These are phyloP conservation scores for Dothideomycetidae sp. DNA, from an alignment of 2,329 filamentous ascomycete species.

Conservation along the genomic window DNA sequence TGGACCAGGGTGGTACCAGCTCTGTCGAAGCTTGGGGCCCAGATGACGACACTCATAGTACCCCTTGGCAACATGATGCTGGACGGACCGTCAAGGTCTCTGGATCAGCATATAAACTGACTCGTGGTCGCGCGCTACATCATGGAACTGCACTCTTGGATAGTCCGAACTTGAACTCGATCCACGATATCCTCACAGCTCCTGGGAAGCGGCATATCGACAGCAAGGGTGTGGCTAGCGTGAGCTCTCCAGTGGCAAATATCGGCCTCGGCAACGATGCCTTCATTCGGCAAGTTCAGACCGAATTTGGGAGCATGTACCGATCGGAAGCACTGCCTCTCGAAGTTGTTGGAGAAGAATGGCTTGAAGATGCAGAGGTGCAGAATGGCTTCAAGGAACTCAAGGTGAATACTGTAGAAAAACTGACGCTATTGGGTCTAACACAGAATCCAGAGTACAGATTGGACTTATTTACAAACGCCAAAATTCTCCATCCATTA, in stretches of 20 bases:
- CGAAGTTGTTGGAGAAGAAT: conserved; percentile 36
- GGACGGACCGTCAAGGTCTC: conserved; percentile 56
- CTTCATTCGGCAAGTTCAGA: conserved; percentile 34
- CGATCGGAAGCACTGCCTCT: conserved; percentile 18
- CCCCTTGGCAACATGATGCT: conserved; percentile 27
- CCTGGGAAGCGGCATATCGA: conserved; percentile 63
- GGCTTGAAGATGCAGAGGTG: conserved; percentile 40
- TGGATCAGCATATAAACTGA: conserved; percentile 90
- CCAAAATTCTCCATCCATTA: conserved; percentile 57
- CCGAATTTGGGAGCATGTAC: conserved; percentile 55
- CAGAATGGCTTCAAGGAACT: conserved; percentile 49
- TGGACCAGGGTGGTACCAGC: conserved; percentile 36
- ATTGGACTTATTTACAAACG: conserved; percentile 77
- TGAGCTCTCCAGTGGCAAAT: conserved; percentile 72
- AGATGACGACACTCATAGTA: conserved; percentile 29
- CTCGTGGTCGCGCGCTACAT: conserved; percentile 64
- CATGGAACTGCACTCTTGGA: conserved; percentile 80
- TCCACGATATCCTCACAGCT: conserved; percentile 60
- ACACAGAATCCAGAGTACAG: conserved; percentile 34
- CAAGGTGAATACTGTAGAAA: conserved; percentile 32
- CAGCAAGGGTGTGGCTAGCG: conserved; percentile 79
- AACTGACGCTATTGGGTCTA: conserved; percentile 21
- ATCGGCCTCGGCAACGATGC: conserved; percentile 42
- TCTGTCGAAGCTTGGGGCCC: conserved; percentile 6
- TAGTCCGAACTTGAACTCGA: conserved; percentile 56